These are phyloP conservation scores for Falciphora oryzae DNA, from an alignment of 2,329 filamentous ascomycete species.

Conservation along the genomic window DNA sequence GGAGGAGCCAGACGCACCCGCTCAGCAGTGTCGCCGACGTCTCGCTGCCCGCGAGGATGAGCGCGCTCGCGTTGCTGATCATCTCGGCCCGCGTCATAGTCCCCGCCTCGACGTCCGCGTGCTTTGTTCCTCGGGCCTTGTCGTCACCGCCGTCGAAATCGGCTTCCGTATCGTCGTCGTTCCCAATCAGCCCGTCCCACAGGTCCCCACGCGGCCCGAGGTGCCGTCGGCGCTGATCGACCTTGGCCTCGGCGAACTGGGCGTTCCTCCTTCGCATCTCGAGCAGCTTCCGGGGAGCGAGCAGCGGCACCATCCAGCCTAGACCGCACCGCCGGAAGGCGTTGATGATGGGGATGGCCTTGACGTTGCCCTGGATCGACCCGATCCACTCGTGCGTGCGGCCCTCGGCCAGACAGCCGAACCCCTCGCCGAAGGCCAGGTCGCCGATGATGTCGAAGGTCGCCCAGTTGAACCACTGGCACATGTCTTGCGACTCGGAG, in stretches of 20 bases:
- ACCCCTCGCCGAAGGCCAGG: slow-evolving; percentile 20
- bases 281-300: neutral
- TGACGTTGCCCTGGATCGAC: slow-evolving; percentile 11
- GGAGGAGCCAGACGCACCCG: slow-evolving; percentile 25
- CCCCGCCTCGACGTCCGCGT: neutral
- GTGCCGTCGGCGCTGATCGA: slow-evolving; percentile 6
- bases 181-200: too few species aligned
- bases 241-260: neutral
- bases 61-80: slow-evolving; percentile 14
- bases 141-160: too few species aligned
- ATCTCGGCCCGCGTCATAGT: neutral
- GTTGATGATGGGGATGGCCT: neutral
- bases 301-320: neutral
- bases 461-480: slow-evolving; percentile 15
- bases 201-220: too few species aligned
- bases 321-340: neutral
- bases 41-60: slow-evolving; percentile 41
- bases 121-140: too few species aligned
- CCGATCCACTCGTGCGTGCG: slow-evolving; percentile 18
- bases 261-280: neutral
- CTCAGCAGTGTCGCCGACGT: slow-evolving; percentile 38
- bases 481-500: slow-evolving; percentile 10
- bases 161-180: too few species aligned
- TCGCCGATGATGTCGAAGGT: too few species aligned
- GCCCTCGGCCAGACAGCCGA: slow-evolving; percentile 18